phyloP scores from a whole-genome alignment of 2,329 filamentous ascomycete species.

The Colletotrichum sp. region DNA sequence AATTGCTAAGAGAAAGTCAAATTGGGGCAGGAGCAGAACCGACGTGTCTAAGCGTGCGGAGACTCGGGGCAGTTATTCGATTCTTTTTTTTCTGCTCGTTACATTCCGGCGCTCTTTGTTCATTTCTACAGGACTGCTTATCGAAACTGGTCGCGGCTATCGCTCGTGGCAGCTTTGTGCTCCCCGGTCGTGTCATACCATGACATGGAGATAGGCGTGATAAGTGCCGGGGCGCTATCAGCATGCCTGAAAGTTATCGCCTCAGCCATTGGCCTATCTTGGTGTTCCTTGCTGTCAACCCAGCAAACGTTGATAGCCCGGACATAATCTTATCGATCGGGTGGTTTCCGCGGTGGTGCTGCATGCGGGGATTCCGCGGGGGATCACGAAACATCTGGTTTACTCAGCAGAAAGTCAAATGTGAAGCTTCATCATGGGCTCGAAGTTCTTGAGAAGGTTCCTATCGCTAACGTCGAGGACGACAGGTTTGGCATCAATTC shows the following conservation, averaged over 20 bases:
- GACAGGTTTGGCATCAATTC: not conserved
- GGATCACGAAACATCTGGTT: not conserved
- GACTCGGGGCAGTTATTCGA: not conserved
- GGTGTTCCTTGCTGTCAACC: not conserved
- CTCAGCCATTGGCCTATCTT: not conserved
- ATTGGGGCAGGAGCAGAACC: not conserved
- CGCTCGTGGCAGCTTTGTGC: not conserved
- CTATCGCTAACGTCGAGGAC: not conserved
- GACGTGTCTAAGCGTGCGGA: not conserved
- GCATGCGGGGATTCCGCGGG: not conserved
- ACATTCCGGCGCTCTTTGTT: not conserved
- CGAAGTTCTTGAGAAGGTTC: accelerated
- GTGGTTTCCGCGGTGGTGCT: not conserved
- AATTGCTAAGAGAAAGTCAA: not conserved
- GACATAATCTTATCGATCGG: not conserved
- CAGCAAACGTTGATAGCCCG: not conserved
- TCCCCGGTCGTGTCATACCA: not conserved
- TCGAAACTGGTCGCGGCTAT: not conserved
- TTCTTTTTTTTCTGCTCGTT: not conserved
- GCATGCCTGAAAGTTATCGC: not conserved
- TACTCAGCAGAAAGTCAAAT: not conserved
- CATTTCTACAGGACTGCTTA: not conserved
- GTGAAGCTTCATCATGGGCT: not conserved
- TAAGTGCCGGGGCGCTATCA: constrained; percentile 1
- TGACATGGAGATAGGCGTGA: not conserved